phyloP scores from a whole-genome alignment of 495 filamentous ascomycete genomes.

The Penicillium samsonianum region DNA sequence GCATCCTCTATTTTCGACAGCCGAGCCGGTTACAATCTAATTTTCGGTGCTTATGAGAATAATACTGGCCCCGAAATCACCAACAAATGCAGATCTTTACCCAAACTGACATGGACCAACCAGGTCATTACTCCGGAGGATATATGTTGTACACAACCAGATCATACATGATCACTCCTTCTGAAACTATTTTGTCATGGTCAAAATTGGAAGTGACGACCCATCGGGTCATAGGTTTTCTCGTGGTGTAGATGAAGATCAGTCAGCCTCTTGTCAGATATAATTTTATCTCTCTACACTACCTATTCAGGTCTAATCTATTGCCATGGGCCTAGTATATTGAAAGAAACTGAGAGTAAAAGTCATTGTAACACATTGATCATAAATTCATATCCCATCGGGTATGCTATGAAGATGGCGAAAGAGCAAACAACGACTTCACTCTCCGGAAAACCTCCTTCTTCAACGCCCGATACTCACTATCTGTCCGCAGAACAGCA shows the following conservation, averaged over 20 bases:
- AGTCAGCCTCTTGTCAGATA: too few species aligned
- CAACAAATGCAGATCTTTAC: not conserved
- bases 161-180: not conserved
- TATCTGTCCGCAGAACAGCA: slow-evolving; percentile 71
- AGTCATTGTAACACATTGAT: not conserved
- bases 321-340: too few species aligned
- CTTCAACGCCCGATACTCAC: slow-evolving; percentile 68
- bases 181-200: too few species aligned
- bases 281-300: too few species aligned
- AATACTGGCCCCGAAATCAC: not conserved
- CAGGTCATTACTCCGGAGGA: not conserved
- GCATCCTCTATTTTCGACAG: not conserved
- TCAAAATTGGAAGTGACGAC: too few species aligned
- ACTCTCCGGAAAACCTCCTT: slow-evolving; percentile 63
- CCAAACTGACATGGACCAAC: not conserved
- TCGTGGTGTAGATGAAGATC: too few species aligned
- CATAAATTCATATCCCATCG: not conserved
- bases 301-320: too few species aligned
- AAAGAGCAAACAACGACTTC: slow-evolving; percentile 18
- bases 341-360: too few species aligned
- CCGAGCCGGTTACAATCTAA: not conserved
- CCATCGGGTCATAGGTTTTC: too few species aligned
- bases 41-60: not conserved
- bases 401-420: slow-evolving; percentile 2
- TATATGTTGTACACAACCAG: not conserved